Evolutionary conservation across 164 flowering plant genomes (phyloP).

Genomic region (Dillenia suffruticosa): DNA sequence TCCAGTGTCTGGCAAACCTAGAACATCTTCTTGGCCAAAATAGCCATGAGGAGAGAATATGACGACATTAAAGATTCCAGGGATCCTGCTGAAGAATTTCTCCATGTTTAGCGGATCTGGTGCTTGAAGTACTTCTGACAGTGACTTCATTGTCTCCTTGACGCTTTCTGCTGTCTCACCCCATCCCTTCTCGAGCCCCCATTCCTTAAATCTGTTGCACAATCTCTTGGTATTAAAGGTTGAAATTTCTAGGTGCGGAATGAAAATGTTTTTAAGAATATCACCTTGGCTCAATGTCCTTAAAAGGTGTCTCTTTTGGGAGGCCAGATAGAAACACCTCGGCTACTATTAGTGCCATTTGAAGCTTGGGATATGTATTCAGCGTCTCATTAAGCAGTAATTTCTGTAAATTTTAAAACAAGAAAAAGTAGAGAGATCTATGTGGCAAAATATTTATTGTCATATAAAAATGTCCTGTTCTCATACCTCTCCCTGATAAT

Average conservation of each 20-base stretch:
- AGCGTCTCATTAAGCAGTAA: constrained; percentile 71
- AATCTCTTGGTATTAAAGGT: not conserved
- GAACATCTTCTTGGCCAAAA: constrained; percentile 63
- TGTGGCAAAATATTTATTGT: too few relatives aligned
- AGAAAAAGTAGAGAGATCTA: not conserved
- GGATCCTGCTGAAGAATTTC: constrained; percentile 41
- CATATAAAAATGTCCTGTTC: constrained; percentile 1
- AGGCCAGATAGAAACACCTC: constrained; percentile 44
- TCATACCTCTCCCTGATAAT: constrained; percentile 76
- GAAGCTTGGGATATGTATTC: constrained; percentile 65
- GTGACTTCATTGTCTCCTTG: constrained; percentile 51
- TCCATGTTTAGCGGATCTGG: constrained; percentile 48
- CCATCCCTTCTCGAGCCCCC: constrained; percentile 98
- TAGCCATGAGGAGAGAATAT: constrained; percentile 63
- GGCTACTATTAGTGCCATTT: constrained; percentile 56
- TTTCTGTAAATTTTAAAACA: constrained; percentile 39
- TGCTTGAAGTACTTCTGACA: constrained; percentile 47
- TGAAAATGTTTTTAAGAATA: not conserved
- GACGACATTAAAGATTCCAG: constrained; percentile 44
- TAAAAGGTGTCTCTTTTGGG: constrained; percentile 57
- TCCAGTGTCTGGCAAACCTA: constrained; percentile 73
- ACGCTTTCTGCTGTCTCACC: constrained; percentile 76
- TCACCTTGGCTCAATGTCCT: constrained; percentile 64
- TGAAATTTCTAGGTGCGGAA: not conserved
- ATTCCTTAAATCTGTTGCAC: constrained; percentile 52